phyloP scores from a whole-genome alignment of 768 basidiomycete species.

The Pleurotus platypus region DNA sequence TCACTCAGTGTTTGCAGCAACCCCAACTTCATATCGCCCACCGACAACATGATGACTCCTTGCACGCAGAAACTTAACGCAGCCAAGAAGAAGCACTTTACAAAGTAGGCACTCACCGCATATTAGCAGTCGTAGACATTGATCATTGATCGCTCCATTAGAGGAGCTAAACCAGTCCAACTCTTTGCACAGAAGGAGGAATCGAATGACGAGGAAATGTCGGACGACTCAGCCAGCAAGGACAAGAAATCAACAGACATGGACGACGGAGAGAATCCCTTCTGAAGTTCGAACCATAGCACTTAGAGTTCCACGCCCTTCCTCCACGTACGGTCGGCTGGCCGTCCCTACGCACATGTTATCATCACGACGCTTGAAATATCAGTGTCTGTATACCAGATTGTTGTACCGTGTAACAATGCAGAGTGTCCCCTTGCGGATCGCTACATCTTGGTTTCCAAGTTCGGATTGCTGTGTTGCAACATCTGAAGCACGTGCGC shows the following conservation, averaged over 20 bases:
- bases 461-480: too few species aligned
- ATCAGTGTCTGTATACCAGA: conserved; percentile 7
- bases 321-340: conserved; percentile 13
- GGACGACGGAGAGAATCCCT: conserved; percentile 70
- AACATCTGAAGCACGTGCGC: too few species aligned
- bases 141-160: conserved; percentile 21
- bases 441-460: too few species aligned
- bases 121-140: conserved; percentile 1
- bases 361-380: not conserved
- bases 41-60: conserved; percentile 93
- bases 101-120: conserved; percentile 54
- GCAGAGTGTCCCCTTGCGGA: not conserved
- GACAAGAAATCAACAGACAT: conserved; percentile 33
- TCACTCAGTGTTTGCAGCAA: conserved; percentile 49
- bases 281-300: conserved; percentile 31
- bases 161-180: conserved; percentile 59
- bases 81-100: conserved; percentile 91
- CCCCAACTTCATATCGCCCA: conserved; percentile 86
- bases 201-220: conserved; percentile 33
- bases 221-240: conserved; percentile 23
- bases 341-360: conserved; percentile 13
- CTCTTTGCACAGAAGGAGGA: conserved; percentile 51
- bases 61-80: conserved; percentile 88
- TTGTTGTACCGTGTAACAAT: not conserved
- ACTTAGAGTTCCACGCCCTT: too few species aligned